Percentiles rank a stretch among this genome's conserved stretches.
phyloP scores from a whole-genome alignment of 495 filamentous ascomycete genomes.

The Aeminium ludgeri region DNA sequence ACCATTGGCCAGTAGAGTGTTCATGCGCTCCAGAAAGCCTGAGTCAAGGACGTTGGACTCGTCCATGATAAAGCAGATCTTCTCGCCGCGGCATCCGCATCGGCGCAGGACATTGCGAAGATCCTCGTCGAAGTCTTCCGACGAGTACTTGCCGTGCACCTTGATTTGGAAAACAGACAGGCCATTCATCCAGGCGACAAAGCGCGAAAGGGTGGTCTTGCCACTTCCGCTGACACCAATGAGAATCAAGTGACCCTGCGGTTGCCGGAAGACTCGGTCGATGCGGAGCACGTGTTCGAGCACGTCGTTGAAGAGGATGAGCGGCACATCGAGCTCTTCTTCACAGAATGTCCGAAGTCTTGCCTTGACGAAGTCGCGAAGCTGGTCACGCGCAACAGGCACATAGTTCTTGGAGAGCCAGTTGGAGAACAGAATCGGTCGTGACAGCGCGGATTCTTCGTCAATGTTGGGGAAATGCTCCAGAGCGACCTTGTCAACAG shows the following conservation, averaged over 20 bases:
- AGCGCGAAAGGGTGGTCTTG: constrained; percentile 93
- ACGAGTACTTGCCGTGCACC: constrained; percentile 95
- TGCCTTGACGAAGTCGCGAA: constrained; percentile 94
- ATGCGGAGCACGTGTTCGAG: constrained; percentile 95
- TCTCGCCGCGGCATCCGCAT: constrained; percentile 93
- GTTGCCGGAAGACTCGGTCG: constrained; percentile 94
- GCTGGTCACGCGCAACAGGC: constrained; percentile 80
- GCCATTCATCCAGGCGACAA: constrained; percentile 99
- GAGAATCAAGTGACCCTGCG: constrained; percentile 92
- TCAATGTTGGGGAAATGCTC: constrained; percentile 90
- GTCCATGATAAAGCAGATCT: constrained; percentile 99
- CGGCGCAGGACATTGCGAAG: constrained; percentile 81
- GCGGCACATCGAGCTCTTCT: constrained; percentile 94
- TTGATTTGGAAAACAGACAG: constrained; percentile 99
- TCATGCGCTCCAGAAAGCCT: constrained; percentile 97
- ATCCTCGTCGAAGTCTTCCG: constrained; percentile 97
- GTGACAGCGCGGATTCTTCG: constrained; percentile 70
- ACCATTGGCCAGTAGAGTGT: constrained; percentile 91
- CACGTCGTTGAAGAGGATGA: constrained; percentile 96
- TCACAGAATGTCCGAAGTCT: constrained; percentile 96
- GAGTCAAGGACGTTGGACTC: constrained; percentile 97
- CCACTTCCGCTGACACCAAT: constrained; percentile 97
- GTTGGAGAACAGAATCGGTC: constrained; percentile 93
- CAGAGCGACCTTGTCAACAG: constrained; percentile 64
- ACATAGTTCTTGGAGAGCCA: constrained; percentile 99